Conservation (phyloP, 768 basidiomycete genomes). For the Boletus vermiculosoides region DNA sequence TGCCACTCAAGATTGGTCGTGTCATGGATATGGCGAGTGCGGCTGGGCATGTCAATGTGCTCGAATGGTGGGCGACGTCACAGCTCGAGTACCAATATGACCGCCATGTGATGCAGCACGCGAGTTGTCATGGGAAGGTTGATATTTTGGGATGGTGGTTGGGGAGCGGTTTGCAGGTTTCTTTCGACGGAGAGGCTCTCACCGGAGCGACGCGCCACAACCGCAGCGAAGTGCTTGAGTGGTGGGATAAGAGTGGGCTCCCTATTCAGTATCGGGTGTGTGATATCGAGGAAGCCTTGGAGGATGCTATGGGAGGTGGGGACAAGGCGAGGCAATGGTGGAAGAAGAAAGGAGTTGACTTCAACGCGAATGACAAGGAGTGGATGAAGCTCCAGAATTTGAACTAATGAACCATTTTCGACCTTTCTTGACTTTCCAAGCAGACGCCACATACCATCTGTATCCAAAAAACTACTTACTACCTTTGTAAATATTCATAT, state of each 20-base stretch:
- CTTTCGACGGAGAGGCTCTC: conserved; percentile 79
- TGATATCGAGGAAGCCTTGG: conserved; percentile 88
- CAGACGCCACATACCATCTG: neutral
- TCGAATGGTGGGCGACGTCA: conserved; percentile 85
- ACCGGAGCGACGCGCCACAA: conserved; percentile 80
- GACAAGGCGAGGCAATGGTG: conserved; percentile 77
- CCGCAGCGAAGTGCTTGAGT: conserved; percentile 76
- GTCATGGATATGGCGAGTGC: conserved; percentile 85
- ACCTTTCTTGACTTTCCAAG: neutral
- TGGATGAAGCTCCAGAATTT: conserved; percentile 84
- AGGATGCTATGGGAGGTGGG: conserved; percentile 83
- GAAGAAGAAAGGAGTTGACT: conserved; percentile 77
- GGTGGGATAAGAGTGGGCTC: conserved; percentile 83
- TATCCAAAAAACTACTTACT: neutral
- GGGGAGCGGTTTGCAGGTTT: conserved; percentile 69
- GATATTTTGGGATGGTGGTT: conserved; percentile 85
- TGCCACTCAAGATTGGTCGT: conserved; percentile 78
- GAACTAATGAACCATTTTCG: conserved; percentile 43
- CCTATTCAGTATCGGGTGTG: conserved; percentile 86
- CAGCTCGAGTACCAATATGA: conserved; percentile 80
- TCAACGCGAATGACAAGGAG: conserved; percentile 79
- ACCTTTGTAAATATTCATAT: neutral
- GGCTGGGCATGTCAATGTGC: conserved; percentile 68
- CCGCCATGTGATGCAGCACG: conserved; percentile 70
- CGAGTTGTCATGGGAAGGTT: conserved; percentile 76